phyloP scores from a whole-genome alignment of 805 yeast genomes.

The Trichomonascus vanleenenianus region DNA sequence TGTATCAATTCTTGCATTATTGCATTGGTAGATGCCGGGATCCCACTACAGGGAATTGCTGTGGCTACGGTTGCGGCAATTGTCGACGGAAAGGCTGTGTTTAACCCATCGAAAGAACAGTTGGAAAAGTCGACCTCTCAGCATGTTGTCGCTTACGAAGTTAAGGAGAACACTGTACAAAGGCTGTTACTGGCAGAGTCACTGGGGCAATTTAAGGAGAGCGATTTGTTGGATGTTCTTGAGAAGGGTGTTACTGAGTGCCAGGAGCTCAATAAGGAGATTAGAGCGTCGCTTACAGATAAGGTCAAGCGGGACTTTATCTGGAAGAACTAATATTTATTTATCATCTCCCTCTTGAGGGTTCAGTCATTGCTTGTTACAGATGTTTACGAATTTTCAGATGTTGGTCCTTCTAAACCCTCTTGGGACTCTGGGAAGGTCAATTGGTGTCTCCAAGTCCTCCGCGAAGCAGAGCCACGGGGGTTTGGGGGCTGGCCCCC shows the following conservation, averaged over 20 bases:
- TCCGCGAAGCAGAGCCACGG: no score
- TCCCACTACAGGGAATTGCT: constrained; percentile 59
- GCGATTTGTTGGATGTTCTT: constrained; percentile 45
- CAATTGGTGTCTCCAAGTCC: no score
- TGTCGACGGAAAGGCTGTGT: constrained; percentile 20
- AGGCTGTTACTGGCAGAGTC: constrained; percentile 66
- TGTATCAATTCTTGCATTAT: constrained; percentile 65
- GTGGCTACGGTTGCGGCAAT: constrained; percentile 45
- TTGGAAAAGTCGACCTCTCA: constrained; percentile 31
- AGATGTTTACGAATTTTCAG: no score
- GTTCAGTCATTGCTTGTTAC: no score
- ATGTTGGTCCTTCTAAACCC: no score
- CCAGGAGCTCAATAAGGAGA: constrained; percentile 34
- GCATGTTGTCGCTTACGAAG: constrained; percentile 58
- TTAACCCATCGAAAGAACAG: constrained; percentile 41
- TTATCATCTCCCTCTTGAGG: neutral
- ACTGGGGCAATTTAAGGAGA: constrained; percentile 57
- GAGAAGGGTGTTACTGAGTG: constrained; percentile 44
- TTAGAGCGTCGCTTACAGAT: constrained; percentile 42
- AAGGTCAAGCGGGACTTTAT: constrained; percentile 48
- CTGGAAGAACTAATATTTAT: constrained; percentile 37
- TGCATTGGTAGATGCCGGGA: constrained; percentile 75
- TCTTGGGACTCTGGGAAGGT: no score
- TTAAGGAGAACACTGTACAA: constrained; percentile 42
- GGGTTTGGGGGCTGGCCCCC: no score